Base-by-base conservation (phyloP, 163 green algal genomes). In the Chlamydomonas reinhardtii region DNA sequence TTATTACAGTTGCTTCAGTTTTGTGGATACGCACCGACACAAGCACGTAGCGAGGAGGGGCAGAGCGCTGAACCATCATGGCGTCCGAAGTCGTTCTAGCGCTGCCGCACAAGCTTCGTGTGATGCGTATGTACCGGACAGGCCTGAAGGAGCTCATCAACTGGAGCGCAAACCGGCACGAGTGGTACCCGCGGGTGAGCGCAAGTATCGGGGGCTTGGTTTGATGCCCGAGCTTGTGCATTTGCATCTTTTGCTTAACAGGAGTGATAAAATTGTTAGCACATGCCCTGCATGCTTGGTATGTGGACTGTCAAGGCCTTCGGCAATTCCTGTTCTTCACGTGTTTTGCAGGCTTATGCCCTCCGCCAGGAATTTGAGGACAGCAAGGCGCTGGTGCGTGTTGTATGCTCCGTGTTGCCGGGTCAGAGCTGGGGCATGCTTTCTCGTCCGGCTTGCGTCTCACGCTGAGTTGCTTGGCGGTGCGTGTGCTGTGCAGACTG, bases 71-170 rank as follows among this genome's bases (percentile, higher is more conserved):
- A 27, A n/a, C 66, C 14, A 74, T n/a, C 25, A 87, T 87, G 82
- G 82, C 82, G 39, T 75, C 72, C 37, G 82, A 87, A 43, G 82
- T 89, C 15, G 89, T 92, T 0, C 77, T 69, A 1, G 68, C 69
- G 31, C 76, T 92, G 59, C 82, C 85, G 17, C 89, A 91, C 66
- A 88, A 84, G 48, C 68, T 90, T 0, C 82, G 89, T 2, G 85
- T 92, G 6, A 90, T 91, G 85, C 76, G 89, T 19, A 90, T 92
- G 82, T 92, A 92, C 25, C 82, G 89, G 4, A 88, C 80, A 37
- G 89, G 89, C 17, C 31, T 92, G 35, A 87, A 87, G 72, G 82
- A 87, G 72, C 82, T 87, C 39, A 87, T 87, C 17, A 87, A 87
- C 82, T 87, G 72, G 72, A 87, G 82, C 69, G 71, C 72, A 4